Evolutionary conservation across 2,329 filamentous ascomycete genomes (phyloP), one percentile per base, ranked within the genome.

Genomic region (Verruconis gallopava): DNA sequence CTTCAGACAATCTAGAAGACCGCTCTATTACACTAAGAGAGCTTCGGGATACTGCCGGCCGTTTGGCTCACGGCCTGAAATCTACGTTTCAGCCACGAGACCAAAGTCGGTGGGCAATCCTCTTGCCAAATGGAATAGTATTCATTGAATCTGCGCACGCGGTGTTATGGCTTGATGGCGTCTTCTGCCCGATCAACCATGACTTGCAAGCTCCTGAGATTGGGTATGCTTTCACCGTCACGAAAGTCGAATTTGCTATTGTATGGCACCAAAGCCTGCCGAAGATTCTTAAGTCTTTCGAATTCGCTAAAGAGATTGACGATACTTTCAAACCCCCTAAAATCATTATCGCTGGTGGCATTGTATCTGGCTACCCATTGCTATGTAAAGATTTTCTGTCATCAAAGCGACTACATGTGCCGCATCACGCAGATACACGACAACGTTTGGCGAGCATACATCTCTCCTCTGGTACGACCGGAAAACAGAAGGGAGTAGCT

Each of bases 81-180:
- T 47, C 53, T 17, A 51, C 49, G 4, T 51, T 61, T 20, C 46
- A 47, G 2, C 62, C 61, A 4, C 40, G 43, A 18, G 58, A 64
- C 37, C 60, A 62, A 37, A 53, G 59, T 5, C 55, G 59, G 43
- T 66, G 63, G 63, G 62, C 57, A 1, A 51, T 68, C n/a, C 54
- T 66, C 4, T 49, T 67, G 4, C 65, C 65, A 4, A 68, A 67
- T 47, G 63, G 60, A 30, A 62, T 66, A 21, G 64, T 66, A 12
- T 66, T 63, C 42, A 52, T 67, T 2, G 65, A 68, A 44, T 46
- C 60, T 4, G 58, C 63, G 15, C 64, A 67, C 38, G 57, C 63
- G 3, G 52, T 67, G 4, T 48, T 65, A 12, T 65, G 62, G 63
- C 59, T 57, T 0, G 62, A 61, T 30, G 61, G 62, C 4, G 52